These are phyloP conservation scores for Fusarium chlamydosporum DNA, from an alignment of 2,329 filamentous ascomycete genomes.

Conservation along the genomic window DNA sequence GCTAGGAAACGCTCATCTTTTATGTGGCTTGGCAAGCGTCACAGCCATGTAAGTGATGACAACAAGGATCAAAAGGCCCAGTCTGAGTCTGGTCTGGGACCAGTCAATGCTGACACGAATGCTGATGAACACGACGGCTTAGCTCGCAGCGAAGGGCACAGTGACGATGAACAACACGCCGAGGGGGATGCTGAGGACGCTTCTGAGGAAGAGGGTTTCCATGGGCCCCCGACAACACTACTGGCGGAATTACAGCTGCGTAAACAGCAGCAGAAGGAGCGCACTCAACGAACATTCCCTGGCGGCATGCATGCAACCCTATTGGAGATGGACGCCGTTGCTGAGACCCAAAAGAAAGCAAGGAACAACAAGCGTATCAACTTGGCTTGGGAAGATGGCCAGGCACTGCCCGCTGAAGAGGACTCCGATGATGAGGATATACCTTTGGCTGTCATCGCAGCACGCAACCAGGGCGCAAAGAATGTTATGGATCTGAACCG, in stretches of 20 bases:
- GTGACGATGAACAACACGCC: slow-evolving; percentile 53
- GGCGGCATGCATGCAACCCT: slow-evolving; percentile 92
- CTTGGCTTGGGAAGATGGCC: slow-evolving; percentile 88
- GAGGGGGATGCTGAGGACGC: slow-evolving; percentile 63
- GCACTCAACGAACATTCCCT: slow-evolving; percentile 75
- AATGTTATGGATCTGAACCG: slow-evolving; percentile 70
- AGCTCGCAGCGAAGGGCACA: slow-evolving; percentile 41
- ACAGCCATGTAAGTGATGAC: slow-evolving; percentile 52
- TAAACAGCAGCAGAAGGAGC: slow-evolving; percentile 87
- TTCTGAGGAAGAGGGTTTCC: slow-evolving; percentile 66
- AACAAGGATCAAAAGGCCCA: slow-evolving; percentile 40
- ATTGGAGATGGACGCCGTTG: slow-evolving; percentile 89
- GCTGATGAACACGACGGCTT: slow-evolving; percentile 44
- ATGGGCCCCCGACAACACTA: slow-evolving; percentile 87
- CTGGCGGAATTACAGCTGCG: slow-evolving; percentile 92
- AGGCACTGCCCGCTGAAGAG: slow-evolving; percentile 60
- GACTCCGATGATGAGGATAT: slow-evolving; percentile 83
- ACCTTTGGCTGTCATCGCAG: slow-evolving; percentile 84
- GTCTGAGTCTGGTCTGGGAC: slow-evolving; percentile 47
- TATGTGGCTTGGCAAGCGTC: slow-evolving; percentile 62
- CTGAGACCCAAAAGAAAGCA: slow-evolving; percentile 83
- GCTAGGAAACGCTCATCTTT: slow-evolving; percentile 65
- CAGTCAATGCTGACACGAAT: slow-evolving; percentile 48
- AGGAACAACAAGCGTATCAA: slow-evolving; percentile 83
- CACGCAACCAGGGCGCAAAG: slow-evolving; percentile 67